Conservation (phyloP, 805 yeast genomes). For the Deakozyma indianensis region DNA sequence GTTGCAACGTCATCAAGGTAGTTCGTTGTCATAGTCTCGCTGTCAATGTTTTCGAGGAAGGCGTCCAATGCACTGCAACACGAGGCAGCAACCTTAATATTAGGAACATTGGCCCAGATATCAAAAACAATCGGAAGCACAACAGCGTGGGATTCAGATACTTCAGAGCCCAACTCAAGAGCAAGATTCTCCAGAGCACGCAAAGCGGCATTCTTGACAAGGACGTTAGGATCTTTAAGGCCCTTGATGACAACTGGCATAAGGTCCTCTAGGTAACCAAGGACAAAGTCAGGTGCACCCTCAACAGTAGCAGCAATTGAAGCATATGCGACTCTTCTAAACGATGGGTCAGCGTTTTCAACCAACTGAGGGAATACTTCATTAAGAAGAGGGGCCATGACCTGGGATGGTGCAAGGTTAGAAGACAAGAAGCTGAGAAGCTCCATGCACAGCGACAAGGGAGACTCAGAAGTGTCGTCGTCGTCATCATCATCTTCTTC, state of each 20-base stretch:
- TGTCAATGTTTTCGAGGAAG: constrained; percentile 77
- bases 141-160: constrained; percentile 71
- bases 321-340: constrained; percentile 77
- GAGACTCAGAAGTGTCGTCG: constrained; percentile 83
- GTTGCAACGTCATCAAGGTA: constrained; percentile 85
- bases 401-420: constrained; percentile 87
- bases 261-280: constrained; percentile 59
- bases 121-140: constrained; percentile 76
- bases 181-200: constrained; percentile 68
- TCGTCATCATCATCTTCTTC: constrained; percentile 78
- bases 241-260: constrained; percentile 64
- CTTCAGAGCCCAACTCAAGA: constrained; percentile 67
- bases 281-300: constrained; percentile 89
- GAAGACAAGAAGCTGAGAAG: constrained; percentile 63
- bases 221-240: constrained; percentile 54
- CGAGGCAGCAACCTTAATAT: constrained; percentile 71
- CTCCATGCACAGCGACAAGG: constrained; percentile 65
- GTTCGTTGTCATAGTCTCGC: constrained; percentile 59
- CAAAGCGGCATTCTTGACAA: constrained; percentile 77
- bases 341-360: constrained; percentile 49
- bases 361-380: constrained; percentile 26
- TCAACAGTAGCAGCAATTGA: constrained; percentile 71
- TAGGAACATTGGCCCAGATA: constrained; percentile 75
- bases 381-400: constrained; percentile 63
- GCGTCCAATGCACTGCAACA: constrained; percentile 90